A percentile compares a stretch with the other conserved stretches of the same genome.
Evolutionary conservation across 2,329 filamentous ascomycete genomes (phyloP).

Genomic region (Colletotrichum chrysophilum): DNA sequence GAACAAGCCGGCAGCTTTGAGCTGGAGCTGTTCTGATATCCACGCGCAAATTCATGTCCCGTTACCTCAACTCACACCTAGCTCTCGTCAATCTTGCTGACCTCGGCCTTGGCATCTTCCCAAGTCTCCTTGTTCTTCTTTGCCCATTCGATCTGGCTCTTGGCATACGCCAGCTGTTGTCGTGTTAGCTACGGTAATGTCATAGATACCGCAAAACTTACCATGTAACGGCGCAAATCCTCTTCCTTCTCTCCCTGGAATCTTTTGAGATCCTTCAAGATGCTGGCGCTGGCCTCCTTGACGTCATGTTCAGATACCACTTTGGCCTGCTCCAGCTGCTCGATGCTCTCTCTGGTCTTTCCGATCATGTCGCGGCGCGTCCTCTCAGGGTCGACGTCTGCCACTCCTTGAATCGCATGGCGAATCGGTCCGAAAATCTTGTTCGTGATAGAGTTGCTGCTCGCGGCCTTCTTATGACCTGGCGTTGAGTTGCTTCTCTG

Average conservation of each 20-base stretch:
- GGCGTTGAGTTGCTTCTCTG: conserved; percentile 49
- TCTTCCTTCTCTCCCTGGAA: conserved; percentile 97
- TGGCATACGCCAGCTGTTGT: conserved; percentile 83
- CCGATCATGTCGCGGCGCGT: conserved; percentile 92
- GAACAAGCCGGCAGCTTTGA: background rate
- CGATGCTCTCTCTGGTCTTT: conserved; percentile 89
- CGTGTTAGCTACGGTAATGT: background rate
- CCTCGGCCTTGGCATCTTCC: conserved; percentile 88
- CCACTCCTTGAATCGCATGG: conserved; percentile 94
- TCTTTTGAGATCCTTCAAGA: conserved; percentile 86
- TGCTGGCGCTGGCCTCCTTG: conserved; percentile 86
- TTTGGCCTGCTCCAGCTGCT: conserved; percentile 87
- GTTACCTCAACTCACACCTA: conserved; percentile 30
- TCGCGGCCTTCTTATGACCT: conserved; percentile 79
- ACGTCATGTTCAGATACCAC: conserved; percentile 90
- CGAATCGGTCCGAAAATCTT: conserved; percentile 96
- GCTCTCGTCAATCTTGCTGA: conserved; percentile 81
- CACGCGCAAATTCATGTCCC: background rate
- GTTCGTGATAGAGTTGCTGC: conserved; percentile 87
- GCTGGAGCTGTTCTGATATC: conserved; percentile 4
- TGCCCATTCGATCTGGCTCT: conserved; percentile 93
- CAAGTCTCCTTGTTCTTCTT: conserved; percentile 89
- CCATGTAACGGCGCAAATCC: conserved; percentile 94
- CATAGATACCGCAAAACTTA: conserved; percentile 50
- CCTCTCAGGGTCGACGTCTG: conserved; percentile 93